Base-by-base conservation (phyloP, 352 stramenopile genomes). In the Phytophthora rubi region DNA sequence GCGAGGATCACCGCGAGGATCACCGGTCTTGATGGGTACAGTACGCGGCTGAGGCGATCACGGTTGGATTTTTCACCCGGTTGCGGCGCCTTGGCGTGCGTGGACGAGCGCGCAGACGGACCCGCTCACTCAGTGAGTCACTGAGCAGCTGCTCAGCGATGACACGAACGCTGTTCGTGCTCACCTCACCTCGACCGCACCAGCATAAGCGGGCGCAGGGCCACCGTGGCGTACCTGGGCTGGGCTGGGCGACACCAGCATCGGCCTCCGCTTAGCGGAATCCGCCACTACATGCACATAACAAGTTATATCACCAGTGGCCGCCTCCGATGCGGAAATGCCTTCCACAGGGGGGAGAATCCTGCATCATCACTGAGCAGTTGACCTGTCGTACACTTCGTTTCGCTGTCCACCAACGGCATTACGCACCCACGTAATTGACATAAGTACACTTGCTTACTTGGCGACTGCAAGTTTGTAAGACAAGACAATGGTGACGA, bases 11-110 rank as follows among this genome's bases (percentile, higher is more conserved):
- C 37, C 48, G 49, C 45, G 63, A 39, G 44, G 35, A 54, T 60
- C 60, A 18, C 37, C 48, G 49, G 13, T 39, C 33, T 44, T 18
- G 15, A 47, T 47, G 39, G 12, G 39, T 39, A 39, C 33, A 26
- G 23, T 26, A 26, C 23, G 33, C 33, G 33, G 33, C 33, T 39
- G 33, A 39, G 32, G 32, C 32, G 15, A 45, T 45, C 37, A 45
- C 37, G 13, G n/a, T 49, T 67, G 65, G 65, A 71, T 71, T 71
- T 67, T 71, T 53, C 30, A 12, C 45, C 2, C 4, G 15, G 62
- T 69, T 70, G 54, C 62, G 54, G 21, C 33, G 15, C 6, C 33
- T 39, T 12, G 33, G 33, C 54, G 28, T 21, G 59, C 26, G 48
- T 12, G 42, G 42, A 26, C 58, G 45, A 55, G 56, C 49, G 18